A percentile compares a stretch with the other conserved stretches of the same genome.
Conservation (phyloP, 2,329 filamentous ascomycete genomes). For the Aureobasidium namibiae region DNA sequence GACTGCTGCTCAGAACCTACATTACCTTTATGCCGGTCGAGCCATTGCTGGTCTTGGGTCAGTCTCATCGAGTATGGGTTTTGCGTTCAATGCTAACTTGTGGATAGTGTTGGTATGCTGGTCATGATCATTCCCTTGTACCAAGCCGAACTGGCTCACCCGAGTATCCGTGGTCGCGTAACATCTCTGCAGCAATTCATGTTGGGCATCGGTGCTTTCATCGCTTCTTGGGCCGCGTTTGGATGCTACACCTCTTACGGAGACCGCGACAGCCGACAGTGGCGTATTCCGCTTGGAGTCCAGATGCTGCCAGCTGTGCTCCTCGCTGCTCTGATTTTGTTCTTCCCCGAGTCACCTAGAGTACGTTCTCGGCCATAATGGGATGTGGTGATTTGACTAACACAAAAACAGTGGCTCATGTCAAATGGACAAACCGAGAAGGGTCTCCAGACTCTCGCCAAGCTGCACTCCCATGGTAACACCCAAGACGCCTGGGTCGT, state of each 20-base stretch:
- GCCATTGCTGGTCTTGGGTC: conserved; percentile 59
- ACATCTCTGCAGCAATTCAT: conserved; percentile 76
- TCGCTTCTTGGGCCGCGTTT: conserved; percentile 66
- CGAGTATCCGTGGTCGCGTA: conserved; percentile 65
- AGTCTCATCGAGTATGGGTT: conserved; percentile 24
- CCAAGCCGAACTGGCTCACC: conserved; percentile 72
- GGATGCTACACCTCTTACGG: conserved; percentile 47
- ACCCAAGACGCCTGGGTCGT: conserved; percentile 59
- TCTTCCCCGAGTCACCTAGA: conserved; percentile 57
- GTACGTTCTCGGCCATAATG: conserved; percentile 12
- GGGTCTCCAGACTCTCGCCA: conserved; percentile 58
- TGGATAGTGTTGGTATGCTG: conserved; percentile 48
- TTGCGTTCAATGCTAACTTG: not conserved
- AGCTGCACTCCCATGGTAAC: conserved; percentile 62
- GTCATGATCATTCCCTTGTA: conserved; percentile 64
- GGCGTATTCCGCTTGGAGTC: conserved; percentile 59
- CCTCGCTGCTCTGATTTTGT: conserved; percentile 55
- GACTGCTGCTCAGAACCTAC: conserved; percentile 52
- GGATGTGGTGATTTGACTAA: not conserved
- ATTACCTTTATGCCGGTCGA: conserved; percentile 62
- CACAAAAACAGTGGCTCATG: conserved; percentile 61
- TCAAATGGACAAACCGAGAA: conserved; percentile 58
- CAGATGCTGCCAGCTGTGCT: conserved; percentile 62
- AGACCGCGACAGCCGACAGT: conserved; percentile 42
- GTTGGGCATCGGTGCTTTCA: conserved; percentile 65